A percentile compares a stretch with the other conserved stretches of the same genome.
These are phyloP conservation scores for Hippophae gyantsensis DNA, from an alignment of 306 rosid species.

Conservation along the genomic window DNA sequence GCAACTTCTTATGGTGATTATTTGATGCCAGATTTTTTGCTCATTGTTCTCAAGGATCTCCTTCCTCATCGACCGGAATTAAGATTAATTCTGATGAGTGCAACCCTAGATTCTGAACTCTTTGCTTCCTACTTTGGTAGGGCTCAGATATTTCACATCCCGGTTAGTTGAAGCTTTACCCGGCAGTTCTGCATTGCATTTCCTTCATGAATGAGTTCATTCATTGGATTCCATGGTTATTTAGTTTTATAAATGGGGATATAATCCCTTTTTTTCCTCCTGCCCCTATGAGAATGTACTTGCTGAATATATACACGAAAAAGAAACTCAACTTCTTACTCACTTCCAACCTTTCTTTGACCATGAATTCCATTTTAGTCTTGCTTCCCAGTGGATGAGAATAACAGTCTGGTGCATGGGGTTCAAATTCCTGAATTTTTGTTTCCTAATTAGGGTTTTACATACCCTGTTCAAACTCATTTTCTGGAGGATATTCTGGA, in stretches of 20 bases:
- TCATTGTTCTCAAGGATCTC: slow-evolving; percentile 86
- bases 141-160: slow-evolving; percentile 54
- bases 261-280: too few relatives aligned
- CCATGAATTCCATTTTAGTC: too few relatives aligned
- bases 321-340: too few relatives aligned
- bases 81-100: slow-evolving; percentile 91
- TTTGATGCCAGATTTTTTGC: slow-evolving; percentile 82
- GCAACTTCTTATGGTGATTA: slow-evolving; percentile 25
- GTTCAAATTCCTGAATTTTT: neutral
- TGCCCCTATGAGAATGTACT: too few relatives aligned
- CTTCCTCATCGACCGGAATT: slow-evolving; percentile 80
- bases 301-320: too few relatives aligned
- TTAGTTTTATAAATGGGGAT: too few relatives aligned
- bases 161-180: slow-evolving; percentile 32
- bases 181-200: too few relatives aligned
- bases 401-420: slow-evolving; percentile 14
- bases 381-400: neutral
- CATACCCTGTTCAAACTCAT: slow-evolving; percentile 69
- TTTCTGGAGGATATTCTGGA: slow-evolving; percentile 88
- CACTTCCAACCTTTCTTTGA: too few relatives aligned
- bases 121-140: slow-evolving; percentile 71
- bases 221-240: too few relatives aligned
- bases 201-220: too few relatives aligned
- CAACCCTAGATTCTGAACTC: slow-evolving; percentile 86
- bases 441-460: slow-evolving; percentile 50